These are phyloP conservation scores for Rugosomyces carneus DNA, from an alignment of 1,284 basidiomycete species.

Conservation along the genomic window DNA sequence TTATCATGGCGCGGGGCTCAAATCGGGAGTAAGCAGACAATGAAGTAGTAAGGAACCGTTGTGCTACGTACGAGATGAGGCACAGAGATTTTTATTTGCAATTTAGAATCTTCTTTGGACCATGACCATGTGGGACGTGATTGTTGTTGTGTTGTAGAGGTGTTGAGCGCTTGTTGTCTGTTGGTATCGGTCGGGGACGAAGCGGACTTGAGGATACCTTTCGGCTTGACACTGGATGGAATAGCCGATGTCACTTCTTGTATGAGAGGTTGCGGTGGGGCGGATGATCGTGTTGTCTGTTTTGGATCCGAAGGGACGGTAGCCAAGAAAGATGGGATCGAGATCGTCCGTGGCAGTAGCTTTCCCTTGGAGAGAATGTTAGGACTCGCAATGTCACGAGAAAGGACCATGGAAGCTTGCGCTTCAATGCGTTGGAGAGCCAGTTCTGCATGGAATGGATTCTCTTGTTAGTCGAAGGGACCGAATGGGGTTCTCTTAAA, in stretches of 20 bases:
- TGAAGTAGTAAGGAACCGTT: not conserved
- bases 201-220: slow-evolving; percentile 18
- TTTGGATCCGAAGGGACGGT: slow-evolving; percentile 8
- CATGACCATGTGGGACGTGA: slow-evolving; percentile 38
- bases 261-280: slow-evolving; percentile 13
- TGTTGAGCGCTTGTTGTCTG: not conserved
- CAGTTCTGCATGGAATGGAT: slow-evolving; percentile 48
- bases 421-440: slow-evolving; percentile 62
- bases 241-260: slow-evolving; percentile 12
- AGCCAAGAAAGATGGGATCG: slow-evolving; percentile 43
- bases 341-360: slow-evolving; percentile 47
- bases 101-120: slow-evolving; percentile 32
- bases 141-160: slow-evolving; percentile 3
- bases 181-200: slow-evolving; percentile 2
- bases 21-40: slow-evolving; percentile 4
- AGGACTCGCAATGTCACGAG: slow-evolving; percentile 58
- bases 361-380: slow-evolving; percentile 69
- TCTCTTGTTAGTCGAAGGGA: not conserved
- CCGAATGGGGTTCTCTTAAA: slow-evolving; percentile 13
- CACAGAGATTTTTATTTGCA: slow-evolving; percentile 44
- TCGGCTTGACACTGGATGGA: slow-evolving; percentile 10
- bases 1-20: slow-evolving; percentile 41
- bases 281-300: not conserved
- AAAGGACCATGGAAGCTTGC: slow-evolving; percentile 49
- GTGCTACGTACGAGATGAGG: slow-evolving; percentile 41